A percentile compares a stretch with the other conserved stretches of the same genome.
Evolutionary conservation across 2,329 filamentous ascomycete genomes (phyloP).

Genomic region (Botrytis tulipae): DNA sequence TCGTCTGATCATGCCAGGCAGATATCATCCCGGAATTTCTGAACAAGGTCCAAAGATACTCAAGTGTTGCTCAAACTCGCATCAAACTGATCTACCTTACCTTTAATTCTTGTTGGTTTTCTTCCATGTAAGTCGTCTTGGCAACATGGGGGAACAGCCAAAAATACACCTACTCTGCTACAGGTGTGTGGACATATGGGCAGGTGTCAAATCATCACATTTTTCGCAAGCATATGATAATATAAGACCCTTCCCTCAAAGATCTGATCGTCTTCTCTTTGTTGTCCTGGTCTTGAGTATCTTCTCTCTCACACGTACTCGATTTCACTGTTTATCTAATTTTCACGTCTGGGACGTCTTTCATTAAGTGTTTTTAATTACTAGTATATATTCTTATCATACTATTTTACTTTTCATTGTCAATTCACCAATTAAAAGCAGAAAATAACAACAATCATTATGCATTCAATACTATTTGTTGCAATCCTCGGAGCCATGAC

Average conservation of each 20-base stretch:
- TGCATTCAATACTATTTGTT: not conserved
- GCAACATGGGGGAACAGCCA: not conserved
- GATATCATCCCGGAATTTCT: not conserved
- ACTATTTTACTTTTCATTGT: not conserved
- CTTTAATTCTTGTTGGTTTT: not conserved
- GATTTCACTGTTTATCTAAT: not conserved
- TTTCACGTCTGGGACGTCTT: slow-evolving; percentile 3
- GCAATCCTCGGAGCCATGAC: slow-evolving; percentile 5
- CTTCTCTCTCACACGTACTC: not conserved
- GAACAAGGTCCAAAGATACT: not conserved
- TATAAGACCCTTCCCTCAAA: not conserved
- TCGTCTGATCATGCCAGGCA: not conserved
- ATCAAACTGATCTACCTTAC: not conserved
- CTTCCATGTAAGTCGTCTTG: not conserved
- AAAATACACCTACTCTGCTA: not conserved
- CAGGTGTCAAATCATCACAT: not conserved
- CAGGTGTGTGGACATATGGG: not conserved
- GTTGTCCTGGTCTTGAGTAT: not conserved
- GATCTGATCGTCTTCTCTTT: too few species aligned
- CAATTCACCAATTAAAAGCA: not conserved
- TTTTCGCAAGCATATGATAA: not conserved
- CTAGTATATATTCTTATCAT: not conserved
- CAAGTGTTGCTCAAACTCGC: not conserved
- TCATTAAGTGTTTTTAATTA: not conserved
- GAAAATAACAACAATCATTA: not conserved